Evolutionary conservation across 441 rosid genomes (phyloP).

Genomic region (Populus hybrid): DNA sequence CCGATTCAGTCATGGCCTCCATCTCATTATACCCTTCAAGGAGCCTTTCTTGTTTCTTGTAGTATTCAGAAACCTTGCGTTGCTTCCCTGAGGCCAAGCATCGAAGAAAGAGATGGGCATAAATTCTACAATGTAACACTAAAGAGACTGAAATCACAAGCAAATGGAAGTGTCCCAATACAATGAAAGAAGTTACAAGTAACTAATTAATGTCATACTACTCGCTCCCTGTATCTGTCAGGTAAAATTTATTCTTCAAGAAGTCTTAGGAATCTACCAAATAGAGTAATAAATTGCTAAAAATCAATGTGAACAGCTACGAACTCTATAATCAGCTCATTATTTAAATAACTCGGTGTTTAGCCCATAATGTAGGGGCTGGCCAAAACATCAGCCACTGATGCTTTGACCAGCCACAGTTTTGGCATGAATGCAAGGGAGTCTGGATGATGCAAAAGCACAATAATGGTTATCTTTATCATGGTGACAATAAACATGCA

Average conservation of each 20-base stretch:
- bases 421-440: too few relatives aligned
- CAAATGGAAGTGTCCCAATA: not conserved
- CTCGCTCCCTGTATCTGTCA: not conserved
- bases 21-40: slow-evolving; percentile 54
- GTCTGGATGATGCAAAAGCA: too few relatives aligned
- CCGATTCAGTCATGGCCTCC: slow-evolving; percentile 46
- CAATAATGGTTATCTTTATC: too few relatives aligned
- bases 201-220: not conserved
- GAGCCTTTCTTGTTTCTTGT: slow-evolving; percentile 63
- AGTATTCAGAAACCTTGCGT: slow-evolving; percentile 50
- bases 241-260: not conserved
- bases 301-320: not conserved
- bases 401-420: too few relatives aligned
- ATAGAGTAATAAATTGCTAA: not conserved
- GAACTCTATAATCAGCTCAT: not conserved
- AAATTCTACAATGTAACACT: not conserved
- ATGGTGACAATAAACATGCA: too few relatives aligned
- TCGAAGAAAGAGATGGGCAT: not conserved
- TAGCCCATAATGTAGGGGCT: too few relatives aligned
- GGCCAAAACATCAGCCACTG: too few relatives aligned
- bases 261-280: not conserved
- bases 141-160: not conserved
- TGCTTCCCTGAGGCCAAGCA: slow-evolving; percentile 33
- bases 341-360: not conserved
- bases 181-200: not conserved